These are phyloP conservation scores for Panicum hallii DNA, from an alignment of 202 grass and related monocot species.

Conservation along the genomic window DNA sequence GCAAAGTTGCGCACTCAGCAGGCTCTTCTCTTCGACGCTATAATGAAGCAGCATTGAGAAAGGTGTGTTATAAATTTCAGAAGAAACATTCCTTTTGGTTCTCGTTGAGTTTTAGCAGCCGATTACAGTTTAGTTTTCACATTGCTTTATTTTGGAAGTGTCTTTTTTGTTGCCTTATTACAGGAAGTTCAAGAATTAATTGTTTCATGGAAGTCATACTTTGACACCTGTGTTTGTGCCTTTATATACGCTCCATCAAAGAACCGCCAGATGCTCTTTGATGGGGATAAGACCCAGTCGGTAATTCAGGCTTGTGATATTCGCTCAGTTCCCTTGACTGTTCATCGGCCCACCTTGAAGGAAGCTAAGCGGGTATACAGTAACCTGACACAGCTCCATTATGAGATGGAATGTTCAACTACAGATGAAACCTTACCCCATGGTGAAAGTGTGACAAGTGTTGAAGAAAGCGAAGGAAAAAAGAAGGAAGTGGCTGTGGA, in stretches of 20 bases:
- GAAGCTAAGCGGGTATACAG: constrained; percentile 89
- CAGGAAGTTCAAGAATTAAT: constrained; percentile 93
- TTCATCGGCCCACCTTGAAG: constrained; percentile 90
- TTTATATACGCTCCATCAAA: constrained; percentile 85
- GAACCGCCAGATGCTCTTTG: constrained; percentile 88
- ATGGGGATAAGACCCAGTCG: constrained; percentile 70
- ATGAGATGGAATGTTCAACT: constrained; percentile 55
- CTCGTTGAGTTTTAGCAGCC: constrained; percentile 20
- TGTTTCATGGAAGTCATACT: constrained; percentile 85
- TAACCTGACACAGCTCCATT: constrained; percentile 67
- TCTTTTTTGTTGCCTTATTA: constrained; percentile 19
- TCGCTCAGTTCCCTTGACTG: constrained; percentile 73
- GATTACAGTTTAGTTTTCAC: constrained; percentile 5
- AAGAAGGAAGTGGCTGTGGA: constrained; percentile 39
- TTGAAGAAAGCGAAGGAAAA: constrained; percentile 45
- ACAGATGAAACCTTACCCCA: constrained; percentile 48
- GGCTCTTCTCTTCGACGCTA: constrained; percentile 92
- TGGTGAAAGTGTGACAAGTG: constrained; percentile 34
- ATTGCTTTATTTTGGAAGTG: constrained; percentile 4
- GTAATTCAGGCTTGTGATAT: constrained; percentile 65
- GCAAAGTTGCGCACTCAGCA: constrained; percentile 90
- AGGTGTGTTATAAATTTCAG: constrained; percentile 52
- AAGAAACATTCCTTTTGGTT: neutral
- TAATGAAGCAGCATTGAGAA: constrained; percentile 94
- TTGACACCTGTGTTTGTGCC: constrained; percentile 63